phyloP scores from a whole-genome alignment of 495 filamentous ascomycete species.

The Corynascus novoguineensis region DNA sequence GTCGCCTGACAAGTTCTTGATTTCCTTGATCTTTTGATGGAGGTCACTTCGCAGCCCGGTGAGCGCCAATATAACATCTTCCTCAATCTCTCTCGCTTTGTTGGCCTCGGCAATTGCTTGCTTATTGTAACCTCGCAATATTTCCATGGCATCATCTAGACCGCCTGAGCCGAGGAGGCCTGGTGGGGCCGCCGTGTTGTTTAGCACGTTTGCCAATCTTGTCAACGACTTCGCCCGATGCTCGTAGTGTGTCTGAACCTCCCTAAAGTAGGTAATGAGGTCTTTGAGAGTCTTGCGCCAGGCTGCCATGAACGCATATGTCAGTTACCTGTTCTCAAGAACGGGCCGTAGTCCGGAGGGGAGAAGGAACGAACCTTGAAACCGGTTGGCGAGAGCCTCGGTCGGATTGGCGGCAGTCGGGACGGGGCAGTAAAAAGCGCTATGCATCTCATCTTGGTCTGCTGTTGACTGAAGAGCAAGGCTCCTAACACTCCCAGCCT shows the following conservation, averaged over 20 bases:
- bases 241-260: slow-evolving; percentile 88
- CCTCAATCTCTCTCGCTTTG: slow-evolving; percentile 85
- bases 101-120: slow-evolving; percentile 74
- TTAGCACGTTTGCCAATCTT: slow-evolving; percentile 77
- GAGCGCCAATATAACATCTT: slow-evolving; percentile 81
- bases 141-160: slow-evolving; percentile 75
- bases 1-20: slow-evolving; percentile 83
- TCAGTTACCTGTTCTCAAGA: slow-evolving; percentile 4
- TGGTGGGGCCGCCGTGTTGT: slow-evolving; percentile 67
- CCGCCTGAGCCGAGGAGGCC: slow-evolving; percentile 72
- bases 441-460: slow-evolving; percentile 68
- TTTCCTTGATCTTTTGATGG: slow-evolving; percentile 95
- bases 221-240: slow-evolving; percentile 72
- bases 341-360: not conserved
- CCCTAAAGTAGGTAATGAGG: slow-evolving; percentile 87
- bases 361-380: slow-evolving; percentile 65
- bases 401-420: slow-evolving; percentile 84
- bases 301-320: slow-evolving; percentile 44
- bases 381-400: slow-evolving; percentile 81
- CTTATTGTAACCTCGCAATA: slow-evolving; percentile 77
- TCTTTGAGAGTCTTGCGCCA: slow-evolving; percentile 97
- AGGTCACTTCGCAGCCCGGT: slow-evolving; percentile 82
- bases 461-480: slow-evolving; percentile 57
- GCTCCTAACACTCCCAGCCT: slow-evolving; percentile 76
- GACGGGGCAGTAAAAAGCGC: slow-evolving; percentile 80